phyloP scores from a whole-genome alignment of 768 basidiomycete genomes.

The Russula sp. region DNA sequence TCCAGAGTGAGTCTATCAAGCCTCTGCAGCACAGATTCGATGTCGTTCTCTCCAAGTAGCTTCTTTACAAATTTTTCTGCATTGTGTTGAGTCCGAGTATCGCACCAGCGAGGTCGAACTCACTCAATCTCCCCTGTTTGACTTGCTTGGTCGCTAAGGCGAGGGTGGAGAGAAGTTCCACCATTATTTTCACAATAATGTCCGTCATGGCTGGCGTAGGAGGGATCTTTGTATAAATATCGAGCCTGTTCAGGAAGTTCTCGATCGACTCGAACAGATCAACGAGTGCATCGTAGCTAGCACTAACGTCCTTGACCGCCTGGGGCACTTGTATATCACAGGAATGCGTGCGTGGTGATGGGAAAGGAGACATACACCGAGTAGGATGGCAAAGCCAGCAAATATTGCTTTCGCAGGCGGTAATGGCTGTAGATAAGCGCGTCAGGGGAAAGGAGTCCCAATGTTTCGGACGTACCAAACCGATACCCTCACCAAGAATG shows the following conservation, averaged over 20 bases:
- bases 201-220: background rate
- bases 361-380: background rate
- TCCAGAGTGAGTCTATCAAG: background rate
- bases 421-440: background rate
- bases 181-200: background rate
- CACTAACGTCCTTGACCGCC: background rate
- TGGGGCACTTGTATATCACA: background rate
- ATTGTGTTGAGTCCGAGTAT: background rate
- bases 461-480: background rate
- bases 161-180: background rate
- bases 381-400: background rate
- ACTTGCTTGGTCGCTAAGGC: constrained; percentile 6
- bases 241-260: background rate
- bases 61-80: background rate
- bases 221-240: background rate
- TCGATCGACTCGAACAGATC: constrained; percentile 1
- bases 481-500: background rate
- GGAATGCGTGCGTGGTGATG: background rate
- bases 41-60: constrained; percentile 5
- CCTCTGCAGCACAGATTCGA: background rate
- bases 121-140: background rate
- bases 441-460: background rate
- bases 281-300: background rate
- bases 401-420: background rate
- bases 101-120: background rate